Evolutionary conservation across 2,329 filamentous ascomycete species (phyloP).

Genomic region (Fusarium gaditjirri): DNA sequence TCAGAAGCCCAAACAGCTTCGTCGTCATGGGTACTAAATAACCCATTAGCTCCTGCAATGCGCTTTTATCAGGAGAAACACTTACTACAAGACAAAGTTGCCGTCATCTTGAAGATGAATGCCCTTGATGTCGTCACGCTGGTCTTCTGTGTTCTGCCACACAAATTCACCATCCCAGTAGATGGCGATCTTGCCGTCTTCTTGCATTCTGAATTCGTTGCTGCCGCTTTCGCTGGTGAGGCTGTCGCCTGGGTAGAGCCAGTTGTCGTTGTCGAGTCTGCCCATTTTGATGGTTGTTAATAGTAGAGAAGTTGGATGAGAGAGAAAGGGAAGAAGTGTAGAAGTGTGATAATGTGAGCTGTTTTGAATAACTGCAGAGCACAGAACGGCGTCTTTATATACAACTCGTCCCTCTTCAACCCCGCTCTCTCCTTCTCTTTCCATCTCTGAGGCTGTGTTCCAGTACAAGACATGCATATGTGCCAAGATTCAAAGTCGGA

Average conservation of each 20-base stretch:
- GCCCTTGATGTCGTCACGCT: conserved; percentile 45
- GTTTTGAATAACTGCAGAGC: rapidly evolving
- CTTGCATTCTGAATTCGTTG: conserved; percentile 48
- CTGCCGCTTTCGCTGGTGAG: conserved; percentile 47
- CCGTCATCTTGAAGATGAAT: conserved; percentile 47
- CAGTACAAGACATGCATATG: background rate
- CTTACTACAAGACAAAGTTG: conserved; percentile 49
- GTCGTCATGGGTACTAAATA: conserved; percentile 25
- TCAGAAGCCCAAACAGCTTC: conserved; percentile 44
- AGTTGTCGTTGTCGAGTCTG: conserved; percentile 47
- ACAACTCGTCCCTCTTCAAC: background rate
- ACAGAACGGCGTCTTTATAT: background rate
- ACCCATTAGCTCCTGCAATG: background rate
- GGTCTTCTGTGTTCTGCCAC: conserved; percentile 46
- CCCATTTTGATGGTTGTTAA: background rate
- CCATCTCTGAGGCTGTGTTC: background rate
- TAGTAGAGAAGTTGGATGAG: background rate
- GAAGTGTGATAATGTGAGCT: background rate
- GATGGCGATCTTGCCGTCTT: conserved; percentile 47
- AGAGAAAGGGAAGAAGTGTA: rapidly evolving
- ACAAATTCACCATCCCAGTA: conserved; percentile 45
- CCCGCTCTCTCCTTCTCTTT: background rate
- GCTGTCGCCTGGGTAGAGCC: conserved; percentile 45
- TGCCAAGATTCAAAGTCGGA: conserved; percentile 8
- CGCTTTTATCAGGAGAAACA: background rate